phyloP scores from a whole-genome alignment of 2,329 filamentous ascomycete genomes.

The Neopestalotiopsis rosae region DNA sequence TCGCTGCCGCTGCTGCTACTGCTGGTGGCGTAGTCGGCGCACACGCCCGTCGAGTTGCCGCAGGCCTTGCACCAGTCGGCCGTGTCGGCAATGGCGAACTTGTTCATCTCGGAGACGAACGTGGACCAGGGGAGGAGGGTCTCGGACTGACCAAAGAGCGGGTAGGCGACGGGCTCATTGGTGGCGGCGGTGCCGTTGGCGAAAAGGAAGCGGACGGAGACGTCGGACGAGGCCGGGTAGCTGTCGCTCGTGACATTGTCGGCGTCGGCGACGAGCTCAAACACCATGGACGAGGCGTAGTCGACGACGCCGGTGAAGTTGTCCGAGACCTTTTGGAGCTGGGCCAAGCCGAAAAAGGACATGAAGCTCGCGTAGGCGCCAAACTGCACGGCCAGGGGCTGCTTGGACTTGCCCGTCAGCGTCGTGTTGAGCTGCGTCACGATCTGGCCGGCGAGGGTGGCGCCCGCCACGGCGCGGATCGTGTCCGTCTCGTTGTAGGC shows the following conservation, averaged over 20 bases:
- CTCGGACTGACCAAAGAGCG: constrained; percentile 64
- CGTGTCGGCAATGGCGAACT: constrained; percentile 70
- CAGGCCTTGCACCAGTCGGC: constrained; percentile 77
- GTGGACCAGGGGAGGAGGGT: constrained; percentile 68
- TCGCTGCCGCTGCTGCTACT: constrained; percentile 24
- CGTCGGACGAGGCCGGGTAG: constrained; percentile 56
- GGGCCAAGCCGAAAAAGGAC: constrained; percentile 66
- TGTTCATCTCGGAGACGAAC: constrained; percentile 67
- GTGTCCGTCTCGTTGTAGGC: constrained; percentile 80
- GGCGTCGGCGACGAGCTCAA: constrained; percentile 67
- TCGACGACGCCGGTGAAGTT: constrained; percentile 81
- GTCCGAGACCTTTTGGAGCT: constrained; percentile 53
- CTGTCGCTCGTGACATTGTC: constrained; percentile 49
- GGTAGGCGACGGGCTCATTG: constrained; percentile 58
- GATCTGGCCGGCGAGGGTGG: constrained; percentile 62
- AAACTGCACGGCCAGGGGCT: constrained; percentile 58
- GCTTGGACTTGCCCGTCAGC: constrained; percentile 43
- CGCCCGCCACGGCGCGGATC: constrained; percentile 62
- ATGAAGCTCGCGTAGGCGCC: constrained; percentile 67
- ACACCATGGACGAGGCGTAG: constrained; percentile 82
- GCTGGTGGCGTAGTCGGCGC: constrained; percentile 49
- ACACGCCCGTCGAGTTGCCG: constrained; percentile 72
- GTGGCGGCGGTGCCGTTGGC: constrained; percentile 60
- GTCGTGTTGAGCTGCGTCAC: constrained; percentile 58
- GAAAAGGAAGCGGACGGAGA: constrained; percentile 67